Evolutionary conservation across 495 filamentous ascomycete genomes (phyloP).

Genomic region (Aspergillus sclerotioniger): DNA sequence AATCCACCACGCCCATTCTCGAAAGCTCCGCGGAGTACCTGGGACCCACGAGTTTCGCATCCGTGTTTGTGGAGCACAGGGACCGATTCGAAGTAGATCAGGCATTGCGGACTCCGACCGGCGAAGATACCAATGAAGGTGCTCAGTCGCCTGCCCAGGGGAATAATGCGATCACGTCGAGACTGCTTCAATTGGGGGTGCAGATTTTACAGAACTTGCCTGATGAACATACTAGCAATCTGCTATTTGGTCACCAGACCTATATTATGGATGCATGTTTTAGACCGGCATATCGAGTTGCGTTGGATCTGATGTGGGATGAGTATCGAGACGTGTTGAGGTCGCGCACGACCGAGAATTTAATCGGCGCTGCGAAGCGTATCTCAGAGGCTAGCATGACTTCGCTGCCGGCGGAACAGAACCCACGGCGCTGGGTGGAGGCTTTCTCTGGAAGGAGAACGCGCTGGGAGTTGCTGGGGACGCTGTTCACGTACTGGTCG

Average conservation of each 20-base stretch:
- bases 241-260: not conserved
- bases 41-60: conserved; percentile 6
- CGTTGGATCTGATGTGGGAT: not conserved
- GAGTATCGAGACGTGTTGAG: not conserved
- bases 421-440: conserved; percentile 1
- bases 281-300: not conserved
- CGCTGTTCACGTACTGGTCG: conserved; percentile 8
- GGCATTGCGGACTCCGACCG: not conserved
- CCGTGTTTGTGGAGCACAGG: conserved; percentile 7
- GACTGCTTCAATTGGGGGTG: not conserved
- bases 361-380: not conserved
- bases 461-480: not conserved
- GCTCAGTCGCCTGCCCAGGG: not conserved
- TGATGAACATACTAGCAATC: not conserved
- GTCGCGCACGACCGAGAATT: not conserved
- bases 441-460: not conserved
- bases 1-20: conserved; percentile 2
- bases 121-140: not conserved
- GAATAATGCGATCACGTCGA: not conserved
- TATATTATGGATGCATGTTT: conserved; percentile 1
- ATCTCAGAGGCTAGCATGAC: not conserved
- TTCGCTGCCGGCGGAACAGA: not conserved
- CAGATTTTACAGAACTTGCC: conserved; percentile 5
- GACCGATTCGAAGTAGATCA: conserved; percentile 4
- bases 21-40: conserved; percentile 8